Evolutionary conservation across 768 basidiomycete species (phyloP), one percentile per base, ranked within the genome.

Genomic region (Fomitopsis serialis): DNA sequence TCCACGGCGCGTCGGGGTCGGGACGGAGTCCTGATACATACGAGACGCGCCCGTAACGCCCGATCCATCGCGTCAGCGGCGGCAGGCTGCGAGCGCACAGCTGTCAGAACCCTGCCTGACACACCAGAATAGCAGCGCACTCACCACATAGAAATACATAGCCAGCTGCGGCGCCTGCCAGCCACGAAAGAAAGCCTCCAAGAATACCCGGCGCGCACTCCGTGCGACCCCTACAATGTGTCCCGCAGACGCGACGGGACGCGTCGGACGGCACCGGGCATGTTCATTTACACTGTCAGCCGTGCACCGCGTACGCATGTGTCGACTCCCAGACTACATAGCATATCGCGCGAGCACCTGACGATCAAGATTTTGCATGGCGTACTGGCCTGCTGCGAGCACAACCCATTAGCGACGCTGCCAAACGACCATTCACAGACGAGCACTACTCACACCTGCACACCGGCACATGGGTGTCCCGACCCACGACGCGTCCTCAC

Each of bases 121-220:
- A 17, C 15, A 7, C 15, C 6, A 40, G 6, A 17, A 15, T 15
- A 6, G 15, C 8, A 17, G 37, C 13, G 29, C n/a, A 47, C 46
- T 47, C 36, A 49, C 48, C 35, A 17, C 2, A 37, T 49, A 49
- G 8, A 49, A 49, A 40, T 49, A 49, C 48, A 49, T 23, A 37
- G 6, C 11, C 11, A 24, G 3, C 21, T 5, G 48, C 17, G 24
- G 13, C n/a, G 22, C 29, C 46, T 47, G 29, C 46, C 46, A 10
- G 6, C 37, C 37, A 40, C 37, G 15, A 19, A 17, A 15, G 15
- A 19, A 17, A 15, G 6, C 29, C 29, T 40, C 37, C 37, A 40
- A 40, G 13, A 40, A 40, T 40, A 40, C 37, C 37, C 37, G 37
- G 37, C 37, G 37, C 37, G 37, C 19, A 40, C 37, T 19, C 37